These are phyloP conservation scores for Aquilaria sinensis DNA, from an alignment of 345 rosid species.

Conservation along the genomic window DNA sequence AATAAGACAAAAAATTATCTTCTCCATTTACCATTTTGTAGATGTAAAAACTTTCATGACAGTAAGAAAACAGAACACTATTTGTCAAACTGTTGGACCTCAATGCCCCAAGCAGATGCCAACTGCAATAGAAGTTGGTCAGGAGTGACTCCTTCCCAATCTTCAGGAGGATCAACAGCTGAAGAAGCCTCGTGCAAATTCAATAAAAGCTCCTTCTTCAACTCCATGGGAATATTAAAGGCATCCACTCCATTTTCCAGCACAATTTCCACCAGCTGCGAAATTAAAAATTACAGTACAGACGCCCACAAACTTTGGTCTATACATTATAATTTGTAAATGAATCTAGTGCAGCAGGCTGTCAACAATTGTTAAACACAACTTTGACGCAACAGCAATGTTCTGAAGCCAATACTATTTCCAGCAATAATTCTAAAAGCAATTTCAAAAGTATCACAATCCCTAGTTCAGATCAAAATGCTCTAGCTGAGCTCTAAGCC, in stretches of 20 bases:
- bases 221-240: conserved; percentile 62
- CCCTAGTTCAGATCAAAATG: no score
- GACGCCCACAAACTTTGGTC: no score
- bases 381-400: no score
- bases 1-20: no score
- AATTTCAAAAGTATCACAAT: no score
- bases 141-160: conserved; percentile 87
- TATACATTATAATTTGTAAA: no score
- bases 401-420: no score
- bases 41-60: conserved; percentile 1
- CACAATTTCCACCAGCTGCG: conserved; percentile 70
- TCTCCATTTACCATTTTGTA: background rate
- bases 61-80: conserved; percentile 14
- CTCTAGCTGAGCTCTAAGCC: no score
- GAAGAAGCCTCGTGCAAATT: conserved; percentile 75
- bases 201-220: conserved; percentile 77
- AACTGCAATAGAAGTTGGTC: conserved; percentile 81
- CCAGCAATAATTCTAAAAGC: no score
- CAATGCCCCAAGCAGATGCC: conserved; percentile 88
- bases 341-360: no score
- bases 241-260: conserved; percentile 74
- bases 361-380: no score
- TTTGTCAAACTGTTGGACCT: conserved; percentile 66
- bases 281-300: background rate
- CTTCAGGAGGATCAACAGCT: conserved; percentile 72